Evolutionary conservation across 2,329 filamentous ascomycete genomes (phyloP).

Genomic region (Pleomassaria siparia): DNA sequence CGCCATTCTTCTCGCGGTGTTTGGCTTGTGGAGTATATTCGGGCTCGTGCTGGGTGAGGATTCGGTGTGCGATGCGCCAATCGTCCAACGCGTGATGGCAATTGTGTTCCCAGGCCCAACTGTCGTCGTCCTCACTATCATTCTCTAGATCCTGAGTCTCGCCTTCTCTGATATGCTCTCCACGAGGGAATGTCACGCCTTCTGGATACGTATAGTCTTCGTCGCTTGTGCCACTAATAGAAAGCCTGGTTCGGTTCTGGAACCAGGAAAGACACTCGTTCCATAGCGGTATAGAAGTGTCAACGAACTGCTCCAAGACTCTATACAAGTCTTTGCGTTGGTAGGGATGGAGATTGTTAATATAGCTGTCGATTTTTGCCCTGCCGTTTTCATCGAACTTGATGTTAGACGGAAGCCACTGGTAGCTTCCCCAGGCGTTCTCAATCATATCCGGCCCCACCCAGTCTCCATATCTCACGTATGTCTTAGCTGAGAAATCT

Average conservation of each 20-base stretch:
- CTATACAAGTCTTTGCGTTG: slow-evolving; percentile 44
- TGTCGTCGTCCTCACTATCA: slow-evolving; percentile 1
- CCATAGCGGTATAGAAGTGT: slow-evolving; percentile 50
- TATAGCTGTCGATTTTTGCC: slow-evolving; percentile 50
- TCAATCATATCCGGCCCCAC: not conserved
- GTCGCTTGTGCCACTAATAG: slow-evolving; percentile 2
- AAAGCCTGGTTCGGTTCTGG: slow-evolving; percentile 3
- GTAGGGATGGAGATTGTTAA: slow-evolving; percentile 55
- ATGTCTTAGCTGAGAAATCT: slow-evolving; percentile 24
- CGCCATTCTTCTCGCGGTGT: not conserved
- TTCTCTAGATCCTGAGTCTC: slow-evolving; percentile 1
- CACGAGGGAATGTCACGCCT: slow-evolving; percentile 12
- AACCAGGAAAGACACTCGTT: slow-evolving; percentile 11
- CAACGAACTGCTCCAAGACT: slow-evolving; percentile 48
- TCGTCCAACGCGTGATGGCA: slow-evolving; percentile 2
- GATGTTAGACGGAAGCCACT: slow-evolving; percentile 55
- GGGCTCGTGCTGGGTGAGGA: slow-evolving; percentile 17
- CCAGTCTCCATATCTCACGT: slow-evolving; percentile 52
- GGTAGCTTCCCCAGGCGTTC: slow-evolving; percentile 14
- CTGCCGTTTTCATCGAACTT: slow-evolving; percentile 35
- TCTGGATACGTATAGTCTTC: slow-evolving; percentile 10
- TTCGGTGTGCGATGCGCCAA: slow-evolving; percentile 8
- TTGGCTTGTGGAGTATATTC: not conserved
- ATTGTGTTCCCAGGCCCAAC: slow-evolving; percentile 4
- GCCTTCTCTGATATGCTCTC: not conserved